These are phyloP conservation scores for Cubamyces lactineus DNA, from an alignment of 768 basidiomycete genomes.

Conservation along the genomic window DNA sequence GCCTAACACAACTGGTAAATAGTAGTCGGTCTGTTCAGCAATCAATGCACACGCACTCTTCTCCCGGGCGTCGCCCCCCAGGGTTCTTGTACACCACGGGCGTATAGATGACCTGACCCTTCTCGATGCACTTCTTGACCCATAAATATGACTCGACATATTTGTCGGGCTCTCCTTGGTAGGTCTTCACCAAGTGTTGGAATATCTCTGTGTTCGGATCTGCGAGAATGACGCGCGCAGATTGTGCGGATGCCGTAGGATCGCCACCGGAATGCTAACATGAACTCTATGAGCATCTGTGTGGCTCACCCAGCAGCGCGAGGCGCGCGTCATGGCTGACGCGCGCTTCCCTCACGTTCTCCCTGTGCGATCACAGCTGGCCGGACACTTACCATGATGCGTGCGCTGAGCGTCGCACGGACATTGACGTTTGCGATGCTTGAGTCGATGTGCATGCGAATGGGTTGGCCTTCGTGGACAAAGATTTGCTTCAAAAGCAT, in stretches of 20 bases:
- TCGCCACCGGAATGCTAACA: constrained; percentile 82
- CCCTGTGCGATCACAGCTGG: not conserved
- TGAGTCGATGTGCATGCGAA: constrained; percentile 78
- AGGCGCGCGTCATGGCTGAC: too few relatives aligned
- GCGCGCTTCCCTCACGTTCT: not conserved
- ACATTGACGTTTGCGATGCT: constrained; percentile 82
- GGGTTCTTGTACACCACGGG: constrained; percentile 84
- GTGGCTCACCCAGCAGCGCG: not conserved
- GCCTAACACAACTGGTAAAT: constrained; percentile 43
- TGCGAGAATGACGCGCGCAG: constrained; percentile 76
- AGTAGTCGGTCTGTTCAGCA: not conserved
- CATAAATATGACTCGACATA: constrained; percentile 81
- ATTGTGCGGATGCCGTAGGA: constrained; percentile 68
- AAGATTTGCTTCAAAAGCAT: constrained; percentile 79
- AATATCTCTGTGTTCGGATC: constrained; percentile 82
- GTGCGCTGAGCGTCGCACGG: constrained; percentile 62
- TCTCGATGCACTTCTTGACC: constrained; percentile 84
- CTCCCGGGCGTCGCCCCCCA: constrained; percentile 77
- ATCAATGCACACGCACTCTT: constrained; percentile 58
- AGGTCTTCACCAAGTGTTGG: constrained; percentile 69
- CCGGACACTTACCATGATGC: constrained; percentile 61
- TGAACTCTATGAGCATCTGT: constrained; percentile 8
- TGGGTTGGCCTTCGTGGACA: constrained; percentile 61
- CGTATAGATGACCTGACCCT: constrained; percentile 64
- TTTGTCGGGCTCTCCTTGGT: constrained; percentile 70